Percentiles rank a stretch among this genome's conserved stretches.
Conservation (phyloP, 257 asterid species). For the Orobanche coerulescens region DNA sequence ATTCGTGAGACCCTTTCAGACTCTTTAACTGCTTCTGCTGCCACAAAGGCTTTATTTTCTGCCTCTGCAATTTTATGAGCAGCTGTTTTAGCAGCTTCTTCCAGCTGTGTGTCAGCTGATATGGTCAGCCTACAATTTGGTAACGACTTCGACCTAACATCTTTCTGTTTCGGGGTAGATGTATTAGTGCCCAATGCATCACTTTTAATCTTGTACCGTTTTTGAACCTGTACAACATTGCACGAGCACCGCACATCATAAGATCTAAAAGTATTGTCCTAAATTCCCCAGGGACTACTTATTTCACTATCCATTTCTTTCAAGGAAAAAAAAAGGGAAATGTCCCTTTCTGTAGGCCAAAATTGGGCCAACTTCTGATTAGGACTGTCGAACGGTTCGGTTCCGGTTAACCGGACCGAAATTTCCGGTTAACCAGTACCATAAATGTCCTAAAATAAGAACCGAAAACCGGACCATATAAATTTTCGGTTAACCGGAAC, state of each 20-base stretch:
- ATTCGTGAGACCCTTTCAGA: slow-evolving; percentile 35
- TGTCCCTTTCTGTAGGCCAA: too few species aligned
- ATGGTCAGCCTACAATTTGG: slow-evolving; percentile 11
- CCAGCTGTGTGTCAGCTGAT: slow-evolving; percentile 25
- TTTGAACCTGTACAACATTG: slow-evolving; percentile 31
- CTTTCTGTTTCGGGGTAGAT: slow-evolving; percentile 27
- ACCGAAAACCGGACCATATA: too few species aligned
- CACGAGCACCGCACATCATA: neutral
- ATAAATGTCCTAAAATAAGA: too few species aligned
- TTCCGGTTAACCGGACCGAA: too few species aligned
- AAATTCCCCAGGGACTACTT: neutral
- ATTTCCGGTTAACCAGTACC: too few species aligned
- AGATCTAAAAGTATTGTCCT: neutral
- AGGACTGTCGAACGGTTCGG: too few species aligned
- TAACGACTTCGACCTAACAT: slow-evolving; percentile 20
- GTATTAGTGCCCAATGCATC: slow-evolving; percentile 25
- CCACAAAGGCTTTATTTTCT: slow-evolving; percentile 33
- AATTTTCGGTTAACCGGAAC: too few species aligned
- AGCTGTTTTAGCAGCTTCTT: slow-evolving; percentile 34
- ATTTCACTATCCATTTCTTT: neutral
- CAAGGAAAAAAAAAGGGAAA: too few species aligned
- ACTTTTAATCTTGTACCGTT: slow-evolving; percentile 32
- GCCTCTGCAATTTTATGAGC: slow-evolving; percentile 44
- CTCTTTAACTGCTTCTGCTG: slow-evolving; percentile 44
- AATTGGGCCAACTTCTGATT: too few species aligned